phyloP scores from a whole-genome alignment of 177 flowering plant genomes.

The Vitis hybrid region DNA sequence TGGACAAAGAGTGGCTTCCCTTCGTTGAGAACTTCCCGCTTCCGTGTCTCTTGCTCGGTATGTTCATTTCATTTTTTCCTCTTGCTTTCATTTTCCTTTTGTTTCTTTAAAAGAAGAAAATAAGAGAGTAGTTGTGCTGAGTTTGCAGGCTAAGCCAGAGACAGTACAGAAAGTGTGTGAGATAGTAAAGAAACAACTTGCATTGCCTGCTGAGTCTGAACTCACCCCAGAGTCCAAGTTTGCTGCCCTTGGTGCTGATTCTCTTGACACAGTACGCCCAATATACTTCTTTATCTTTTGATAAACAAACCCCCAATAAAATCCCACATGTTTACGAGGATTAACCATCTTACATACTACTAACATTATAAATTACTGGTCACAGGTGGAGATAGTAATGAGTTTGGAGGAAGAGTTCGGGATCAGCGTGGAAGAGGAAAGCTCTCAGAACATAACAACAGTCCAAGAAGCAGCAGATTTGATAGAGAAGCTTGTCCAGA shows the following conservation, averaged over 20 bases:
- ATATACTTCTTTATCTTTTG: background rate
- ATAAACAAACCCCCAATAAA: background rate
- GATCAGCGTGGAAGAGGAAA: slow-evolving; percentile 26
- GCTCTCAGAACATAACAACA: slow-evolving; percentile 26
- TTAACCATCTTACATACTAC: background rate
- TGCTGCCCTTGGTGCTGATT: slow-evolving; percentile 43
- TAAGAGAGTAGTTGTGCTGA: background rate
- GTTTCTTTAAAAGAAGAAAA: too few species aligned
- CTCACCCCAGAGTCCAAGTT: slow-evolving; percentile 38
- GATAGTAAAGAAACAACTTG: slow-evolving; percentile 41
- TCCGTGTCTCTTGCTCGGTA: slow-evolving; percentile 44
- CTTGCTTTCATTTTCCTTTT: background rate
- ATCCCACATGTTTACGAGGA: background rate
- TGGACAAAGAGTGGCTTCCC: slow-evolving; percentile 30
- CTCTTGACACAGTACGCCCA: slow-evolving; percentile 38
- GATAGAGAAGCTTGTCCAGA: slow-evolving; percentile 27
- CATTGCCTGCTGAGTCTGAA: slow-evolving; percentile 25
- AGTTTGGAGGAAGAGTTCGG: slow-evolving; percentile 30
- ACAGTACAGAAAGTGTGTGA: slow-evolving; percentile 41
- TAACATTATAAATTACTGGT: background rate
- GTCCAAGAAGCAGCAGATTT: slow-evolving; percentile 37
- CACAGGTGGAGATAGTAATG: slow-evolving; percentile 39
- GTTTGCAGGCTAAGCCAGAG: slow-evolving; percentile 39
- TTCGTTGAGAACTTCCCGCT: slow-evolving; percentile 31
- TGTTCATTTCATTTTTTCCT: background rate